These are phyloP conservation scores for Stylosanthes scabra DNA, from an alignment of 331 rosid species.

Conservation along the genomic window DNA sequence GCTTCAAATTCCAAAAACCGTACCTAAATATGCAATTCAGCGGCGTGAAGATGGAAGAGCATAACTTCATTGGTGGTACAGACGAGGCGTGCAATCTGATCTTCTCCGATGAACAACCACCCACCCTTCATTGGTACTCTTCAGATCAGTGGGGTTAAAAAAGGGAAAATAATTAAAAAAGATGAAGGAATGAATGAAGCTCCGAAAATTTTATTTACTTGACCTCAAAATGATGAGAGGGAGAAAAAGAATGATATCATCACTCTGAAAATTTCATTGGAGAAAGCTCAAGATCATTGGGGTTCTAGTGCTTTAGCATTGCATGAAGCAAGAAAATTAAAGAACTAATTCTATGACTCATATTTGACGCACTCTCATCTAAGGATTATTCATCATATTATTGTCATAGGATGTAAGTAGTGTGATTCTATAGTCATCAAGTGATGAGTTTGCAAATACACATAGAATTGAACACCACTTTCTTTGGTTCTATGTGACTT, in stretches of 20 bases:
- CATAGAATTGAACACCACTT: background rate
- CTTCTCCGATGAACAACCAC: constrained; percentile 88
- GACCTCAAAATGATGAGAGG: background rate
- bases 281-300: background rate
- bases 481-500: too few relatives aligned
- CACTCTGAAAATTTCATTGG: background rate
- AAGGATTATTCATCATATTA: too few relatives aligned
- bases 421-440: too few relatives aligned
- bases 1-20: constrained; percentile 65
- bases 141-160: constrained; percentile 64
- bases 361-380: too few relatives aligned
- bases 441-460: background rate
- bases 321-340: too few relatives aligned
- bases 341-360: too few relatives aligned
- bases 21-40: constrained; percentile 40
- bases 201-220: background rate
- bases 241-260: background rate
- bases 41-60: constrained; percentile 77
- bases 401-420: too few relatives aligned
- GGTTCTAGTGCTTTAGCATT: background rate
- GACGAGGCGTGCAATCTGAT: constrained; percentile 70
- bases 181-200: background rate
- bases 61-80: constrained; percentile 67
- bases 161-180: background rate
- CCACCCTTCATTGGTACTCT: constrained; percentile 76